Percentiles rank a stretch among this genome's conserved stretches.
Evolutionary conservation across 129 eudicot species (phyloP).

Genomic region (Flaveria bidentis): DNA sequence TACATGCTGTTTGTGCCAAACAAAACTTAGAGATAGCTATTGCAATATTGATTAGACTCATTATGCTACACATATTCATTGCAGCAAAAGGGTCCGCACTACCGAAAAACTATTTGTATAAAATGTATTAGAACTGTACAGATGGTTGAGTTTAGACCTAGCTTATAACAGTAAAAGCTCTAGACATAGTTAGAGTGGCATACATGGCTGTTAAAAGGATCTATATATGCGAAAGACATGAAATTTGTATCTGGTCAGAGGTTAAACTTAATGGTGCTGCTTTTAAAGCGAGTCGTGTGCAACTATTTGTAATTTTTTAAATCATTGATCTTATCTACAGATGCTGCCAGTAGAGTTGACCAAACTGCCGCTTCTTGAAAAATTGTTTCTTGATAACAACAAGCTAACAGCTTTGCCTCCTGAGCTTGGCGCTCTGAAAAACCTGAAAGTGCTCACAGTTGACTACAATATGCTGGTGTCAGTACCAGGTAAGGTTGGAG

Average conservation of each 20-base stretch:
- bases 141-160: not conserved
- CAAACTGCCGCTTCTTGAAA: conserved; percentile 81
- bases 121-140: not conserved
- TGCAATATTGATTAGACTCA: not conserved
- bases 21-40: conserved; percentile 4
- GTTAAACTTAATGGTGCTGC: conserved; percentile 12
- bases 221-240: not conserved
- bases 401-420: conserved; percentile 80
- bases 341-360: conserved; percentile 86
- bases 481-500: conserved; percentile 70
- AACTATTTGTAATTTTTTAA: not conserved
- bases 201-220: not conserved
- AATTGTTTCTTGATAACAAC: conserved; percentile 88
- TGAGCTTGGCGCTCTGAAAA: conserved; percentile 81
- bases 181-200: not conserved
- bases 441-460: conserved; percentile 81
- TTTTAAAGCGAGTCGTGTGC: conserved; percentile 5
- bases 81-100: not conserved
- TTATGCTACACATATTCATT: not conserved
- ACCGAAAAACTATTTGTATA: not conserved
- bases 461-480: conserved; percentile 88
- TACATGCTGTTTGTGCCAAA: not conserved
- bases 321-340: conserved; percentile 42
- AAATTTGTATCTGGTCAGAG: not conserved
- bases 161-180: not conserved